Base-by-base conservation (phyloP, 192 early-diverging fungal species). In the Rhizophagus prolifer region DNA sequence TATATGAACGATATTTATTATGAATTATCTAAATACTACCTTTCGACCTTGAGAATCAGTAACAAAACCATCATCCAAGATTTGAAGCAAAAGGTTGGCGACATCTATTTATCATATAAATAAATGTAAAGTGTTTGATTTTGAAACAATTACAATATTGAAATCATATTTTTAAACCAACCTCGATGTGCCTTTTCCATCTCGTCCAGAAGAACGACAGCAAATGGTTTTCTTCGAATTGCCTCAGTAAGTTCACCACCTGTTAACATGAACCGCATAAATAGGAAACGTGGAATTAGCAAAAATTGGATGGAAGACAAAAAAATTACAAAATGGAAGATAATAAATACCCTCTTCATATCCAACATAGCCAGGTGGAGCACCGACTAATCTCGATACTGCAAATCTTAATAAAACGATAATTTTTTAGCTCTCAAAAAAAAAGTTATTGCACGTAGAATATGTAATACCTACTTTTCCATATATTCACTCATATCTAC, bases 51-150 rank as follows among this genome's bases (percentile, higher is more conserved):
- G 89, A 2, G 89, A 90, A 79, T 94, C 92, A n/a, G 91, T 93
- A 75, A 95, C 70, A 36, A 87, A 86, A 31, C 93, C 93, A 80
- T 95, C 92, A 72, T 94, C 94, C 10, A 99, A 87, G 0, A 99
- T 88, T 81, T 99, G 97, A 25, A 99, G 88, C 28, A 99, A 88
- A 66, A 99, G 80, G 80, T 99, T 98, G 69, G 95, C 86, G 3
- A 99, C 96, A 79, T 98, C 94, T 70, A 76, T 81, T 81, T 1
- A 65, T 34, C 28, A 44, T 7, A 41, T 41, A 41, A 41, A 41
- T 38, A 44, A 44, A 44, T 10, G 41, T 12, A 44, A 44, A 44
- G 41, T 44, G 10, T 6, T 25, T 9, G 3, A 60, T 9, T 38
- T 60, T 60, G 8, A 60, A 60, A 23, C 6, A 19, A n/a, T 60